phyloP scores from a whole-genome alignment of 2,329 filamentous ascomycete species.

The Fusarium sp. region DNA sequence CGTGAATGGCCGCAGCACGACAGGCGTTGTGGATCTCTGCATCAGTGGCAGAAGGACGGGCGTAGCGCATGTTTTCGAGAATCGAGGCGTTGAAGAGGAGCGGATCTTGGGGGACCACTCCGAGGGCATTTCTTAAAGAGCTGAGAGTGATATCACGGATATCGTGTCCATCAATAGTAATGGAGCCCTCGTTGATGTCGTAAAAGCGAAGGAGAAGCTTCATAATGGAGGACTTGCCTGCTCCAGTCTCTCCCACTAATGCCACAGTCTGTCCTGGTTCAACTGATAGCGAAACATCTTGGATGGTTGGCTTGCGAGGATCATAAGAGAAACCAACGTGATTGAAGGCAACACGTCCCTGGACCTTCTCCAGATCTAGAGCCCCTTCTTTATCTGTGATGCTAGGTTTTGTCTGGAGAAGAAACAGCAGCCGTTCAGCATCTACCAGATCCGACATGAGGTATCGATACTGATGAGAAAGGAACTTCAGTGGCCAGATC shows the following conservation, averaged over 20 bases:
- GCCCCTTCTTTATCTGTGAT: conserved; percentile 64
- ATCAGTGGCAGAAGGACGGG: conserved; percentile 70
- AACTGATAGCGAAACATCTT: conserved; percentile 62
- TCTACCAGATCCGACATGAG: conserved; percentile 67
- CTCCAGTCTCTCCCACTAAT: conserved; percentile 72
- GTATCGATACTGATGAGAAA: conserved; percentile 48
- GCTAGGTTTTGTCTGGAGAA: conserved; percentile 70
- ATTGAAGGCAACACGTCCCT: conserved; percentile 66
- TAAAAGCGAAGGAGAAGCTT: conserved; percentile 73
- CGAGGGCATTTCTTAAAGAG: conserved; percentile 70
- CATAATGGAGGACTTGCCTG: conserved; percentile 72
- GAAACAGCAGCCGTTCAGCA: conserved; percentile 70
- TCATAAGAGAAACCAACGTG: conserved; percentile 70
- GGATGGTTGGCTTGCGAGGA: conserved; percentile 63
- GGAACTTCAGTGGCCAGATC: conserved; percentile 57
- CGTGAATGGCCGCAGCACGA: conserved; percentile 72
- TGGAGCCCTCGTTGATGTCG: conserved; percentile 67
- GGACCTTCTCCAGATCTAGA: conserved; percentile 57
- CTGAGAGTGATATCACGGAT: conserved; percentile 70
- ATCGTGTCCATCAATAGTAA: conserved; percentile 70
- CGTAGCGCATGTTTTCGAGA: conserved; percentile 75
- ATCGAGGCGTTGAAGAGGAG: conserved; percentile 74
- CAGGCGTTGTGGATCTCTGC: conserved; percentile 72
- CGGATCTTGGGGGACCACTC: conserved; percentile 75
- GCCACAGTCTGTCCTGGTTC: conserved; percentile 69